A percentile compares a stretch with the other conserved stretches of the same genome.
Evolutionary conservation across 2,329 filamentous ascomycete species (phyloP).

Genomic region (Fonsecaea erecta): DNA sequence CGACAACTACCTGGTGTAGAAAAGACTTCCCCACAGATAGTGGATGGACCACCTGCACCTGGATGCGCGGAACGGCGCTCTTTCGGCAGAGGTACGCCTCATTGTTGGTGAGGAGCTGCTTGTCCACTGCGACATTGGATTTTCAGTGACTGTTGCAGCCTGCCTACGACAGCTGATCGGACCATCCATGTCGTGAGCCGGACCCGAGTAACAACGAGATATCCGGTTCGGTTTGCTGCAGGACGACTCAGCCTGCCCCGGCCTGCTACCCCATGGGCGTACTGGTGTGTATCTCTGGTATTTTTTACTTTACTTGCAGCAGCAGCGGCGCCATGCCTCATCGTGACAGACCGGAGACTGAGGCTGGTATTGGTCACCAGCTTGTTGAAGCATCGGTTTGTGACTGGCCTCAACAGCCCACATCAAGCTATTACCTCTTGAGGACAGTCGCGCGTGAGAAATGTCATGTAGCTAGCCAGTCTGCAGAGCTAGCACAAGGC

Average conservation of each 20-base stretch:
- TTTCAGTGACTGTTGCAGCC: background rate
- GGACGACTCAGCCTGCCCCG: background rate
- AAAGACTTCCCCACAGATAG: background rate
- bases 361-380: background rate
- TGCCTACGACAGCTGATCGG: background rate
- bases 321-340: background rate
- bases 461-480: background rate
- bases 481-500: background rate
- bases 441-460: background rate
- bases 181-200: background rate
- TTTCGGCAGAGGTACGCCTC: background rate
- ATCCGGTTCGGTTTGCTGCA: background rate
- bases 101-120: background rate
- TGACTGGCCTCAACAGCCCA: background rate
- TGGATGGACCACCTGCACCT: background rate
- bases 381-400: background rate
- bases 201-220: background rate
- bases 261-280: background rate
- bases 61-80: background rate
- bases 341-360: background rate
- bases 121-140: background rate
- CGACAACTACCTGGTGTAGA: background rate
- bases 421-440: background rate
- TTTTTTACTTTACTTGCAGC: background rate
- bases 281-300: background rate